Evolutionary conservation across 495 filamentous ascomycete species (phyloP).

Genomic region (Parathielavia appendiculata): DNA sequence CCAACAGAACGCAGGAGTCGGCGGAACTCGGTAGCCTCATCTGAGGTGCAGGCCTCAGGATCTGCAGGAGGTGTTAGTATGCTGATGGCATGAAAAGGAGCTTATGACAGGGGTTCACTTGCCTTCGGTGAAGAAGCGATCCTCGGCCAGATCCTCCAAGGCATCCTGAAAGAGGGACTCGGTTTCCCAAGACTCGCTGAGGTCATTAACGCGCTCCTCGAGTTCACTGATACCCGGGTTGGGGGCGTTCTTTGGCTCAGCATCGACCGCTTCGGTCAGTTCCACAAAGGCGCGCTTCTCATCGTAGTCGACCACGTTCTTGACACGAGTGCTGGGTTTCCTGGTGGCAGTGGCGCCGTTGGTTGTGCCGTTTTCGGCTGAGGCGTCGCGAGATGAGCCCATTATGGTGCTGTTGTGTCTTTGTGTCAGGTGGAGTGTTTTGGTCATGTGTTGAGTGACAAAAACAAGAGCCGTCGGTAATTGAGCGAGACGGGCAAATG

Average conservation of each 20-base stretch:
- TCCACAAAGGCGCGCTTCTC: conserved; percentile 81
- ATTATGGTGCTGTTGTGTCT: conserved; percentile 6
- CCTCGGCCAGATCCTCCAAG: conserved; percentile 58
- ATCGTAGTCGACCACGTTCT: conserved; percentile 83
- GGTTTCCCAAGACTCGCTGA: conserved; percentile 60
- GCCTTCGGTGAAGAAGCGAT: conserved; percentile 55
- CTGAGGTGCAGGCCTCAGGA: conserved; percentile 62
- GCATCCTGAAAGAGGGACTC: conserved; percentile 65
- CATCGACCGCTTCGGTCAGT: conserved; percentile 47
- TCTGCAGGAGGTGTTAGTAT: conserved; percentile 16
- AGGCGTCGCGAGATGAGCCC: conserved; percentile 18
- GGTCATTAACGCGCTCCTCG: conserved; percentile 57
- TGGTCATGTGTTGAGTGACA: neutral
- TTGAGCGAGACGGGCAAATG: neutral
- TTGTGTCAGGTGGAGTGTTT: conserved; percentile 9
- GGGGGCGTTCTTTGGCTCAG: conserved; percentile 24
- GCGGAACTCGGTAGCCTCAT: conserved; percentile 65
- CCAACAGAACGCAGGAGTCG: conserved; percentile 69
- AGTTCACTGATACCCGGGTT: conserved; percentile 39
- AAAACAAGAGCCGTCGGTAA: neutral
- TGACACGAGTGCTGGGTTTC: conserved; percentile 80
- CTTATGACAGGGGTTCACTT: conserved; percentile 37
- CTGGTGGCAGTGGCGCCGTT: conserved; percentile 27
- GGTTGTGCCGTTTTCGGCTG: conserved; percentile 13
- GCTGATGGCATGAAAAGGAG: conserved; percentile 16